A percentile compares a stretch with the other conserved stretches of the same genome.
phyloP scores from a whole-genome alignment of 257 asterid genomes.

The Datura wrightii region DNA sequence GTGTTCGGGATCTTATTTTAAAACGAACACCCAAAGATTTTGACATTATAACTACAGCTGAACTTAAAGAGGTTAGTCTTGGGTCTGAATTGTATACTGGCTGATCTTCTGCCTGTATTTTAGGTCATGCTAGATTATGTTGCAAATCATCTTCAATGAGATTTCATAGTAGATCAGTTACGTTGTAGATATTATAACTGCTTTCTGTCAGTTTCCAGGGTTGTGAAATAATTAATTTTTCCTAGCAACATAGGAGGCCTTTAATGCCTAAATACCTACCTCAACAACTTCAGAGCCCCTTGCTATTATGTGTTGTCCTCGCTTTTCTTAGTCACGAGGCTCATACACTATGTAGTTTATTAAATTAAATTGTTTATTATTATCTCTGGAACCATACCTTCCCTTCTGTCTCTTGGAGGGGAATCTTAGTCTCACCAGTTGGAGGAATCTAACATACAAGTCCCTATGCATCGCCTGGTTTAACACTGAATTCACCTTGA shows the following conservation, averaged over 20 bases:
- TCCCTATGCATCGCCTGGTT: neutral
- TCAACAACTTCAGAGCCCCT: neutral
- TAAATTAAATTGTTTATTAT: neutral
- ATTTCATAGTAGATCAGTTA: neutral
- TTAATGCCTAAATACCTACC: neutral
- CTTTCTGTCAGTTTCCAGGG: conserved; percentile 13
- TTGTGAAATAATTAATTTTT: neutral
- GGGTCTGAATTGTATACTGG: conserved; percentile 20
- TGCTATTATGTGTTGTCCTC: neutral
- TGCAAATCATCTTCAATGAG: neutral
- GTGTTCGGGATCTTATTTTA: conserved; percentile 48
- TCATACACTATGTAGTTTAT: conserved; percentile 10
- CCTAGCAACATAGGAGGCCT: neutral
- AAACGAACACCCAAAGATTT: conserved; percentile 43
- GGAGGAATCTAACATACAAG: neutral
- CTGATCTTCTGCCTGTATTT: neutral
- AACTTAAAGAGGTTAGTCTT: conserved; percentile 43
- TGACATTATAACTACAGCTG: conserved; percentile 46
- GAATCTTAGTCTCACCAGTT: neutral
- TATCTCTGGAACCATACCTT: neutral
- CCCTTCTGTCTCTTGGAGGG: neutral
- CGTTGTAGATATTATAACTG: neutral
- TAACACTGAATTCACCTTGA: neutral
- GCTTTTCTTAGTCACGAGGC: neutral
- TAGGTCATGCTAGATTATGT: neutral